phyloP scores from a whole-genome alignment of 257 asterid genomes.

The Solanum boliviense region DNA sequence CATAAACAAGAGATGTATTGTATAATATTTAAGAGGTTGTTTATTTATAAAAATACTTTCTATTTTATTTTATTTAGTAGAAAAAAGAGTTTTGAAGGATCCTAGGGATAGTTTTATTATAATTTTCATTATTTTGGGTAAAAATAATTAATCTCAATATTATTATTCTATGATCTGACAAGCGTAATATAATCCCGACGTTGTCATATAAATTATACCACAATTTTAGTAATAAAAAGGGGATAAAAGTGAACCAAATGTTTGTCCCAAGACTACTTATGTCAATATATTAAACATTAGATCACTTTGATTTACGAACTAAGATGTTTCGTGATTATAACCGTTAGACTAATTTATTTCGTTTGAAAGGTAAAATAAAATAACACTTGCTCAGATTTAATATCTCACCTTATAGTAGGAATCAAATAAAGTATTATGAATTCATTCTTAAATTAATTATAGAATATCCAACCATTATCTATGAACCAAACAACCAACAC shows the following conservation, averaged over 20 bases:
- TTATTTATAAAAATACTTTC: neutral
- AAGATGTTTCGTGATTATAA: too few species aligned
- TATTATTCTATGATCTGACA: neutral
- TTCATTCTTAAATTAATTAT: neutral
- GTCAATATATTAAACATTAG: neutral
- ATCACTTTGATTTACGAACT: neutral
- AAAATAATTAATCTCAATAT: neutral
- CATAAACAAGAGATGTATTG: neutral
- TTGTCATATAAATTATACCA: neutral
- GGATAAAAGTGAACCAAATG: too few species aligned
- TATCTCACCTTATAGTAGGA: neutral
- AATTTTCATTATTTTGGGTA: neutral
- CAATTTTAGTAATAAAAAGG: neutral
- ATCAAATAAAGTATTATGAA: too few species aligned
- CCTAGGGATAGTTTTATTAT: neutral
- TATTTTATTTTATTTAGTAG: neutral
- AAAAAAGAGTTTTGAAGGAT: neutral
- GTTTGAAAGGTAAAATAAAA: too few species aligned
- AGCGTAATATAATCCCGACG: neutral
- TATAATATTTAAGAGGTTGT: neutral
- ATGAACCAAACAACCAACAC: neutral
- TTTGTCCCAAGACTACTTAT: neutral
- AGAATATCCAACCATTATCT: neutral
- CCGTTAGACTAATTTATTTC: too few species aligned
- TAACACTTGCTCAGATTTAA: neutral